Conservation (phyloP, 2,329 filamentous ascomycete species). For the Aspergillus sp. region DNA sequence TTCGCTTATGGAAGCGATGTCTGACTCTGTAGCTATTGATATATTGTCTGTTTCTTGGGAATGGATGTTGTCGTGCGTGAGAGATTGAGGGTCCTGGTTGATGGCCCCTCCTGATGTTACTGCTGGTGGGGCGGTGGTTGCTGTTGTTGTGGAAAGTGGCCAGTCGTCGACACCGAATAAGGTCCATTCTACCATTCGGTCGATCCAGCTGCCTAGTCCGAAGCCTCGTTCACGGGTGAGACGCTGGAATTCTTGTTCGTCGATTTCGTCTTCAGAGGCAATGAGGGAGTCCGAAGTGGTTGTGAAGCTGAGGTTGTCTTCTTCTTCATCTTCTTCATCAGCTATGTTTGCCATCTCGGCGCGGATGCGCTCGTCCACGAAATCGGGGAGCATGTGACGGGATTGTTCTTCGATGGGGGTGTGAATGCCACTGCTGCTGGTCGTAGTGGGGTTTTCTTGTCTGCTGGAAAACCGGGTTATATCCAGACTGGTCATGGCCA, state of each 20-base stretch:
- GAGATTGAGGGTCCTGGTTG: background rate
- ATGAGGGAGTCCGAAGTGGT: conserved; percentile 3
- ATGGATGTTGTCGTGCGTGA: background rate
- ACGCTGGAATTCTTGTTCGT: conserved; percentile 57
- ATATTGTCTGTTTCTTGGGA: conserved; percentile 18
- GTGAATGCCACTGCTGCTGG: background rate
- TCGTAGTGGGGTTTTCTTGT: background rate
- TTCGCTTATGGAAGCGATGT: conserved; percentile 31
- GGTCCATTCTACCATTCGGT: conserved; percentile 60
- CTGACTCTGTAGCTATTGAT: conserved; percentile 26
- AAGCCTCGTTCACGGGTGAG: conserved; percentile 56
- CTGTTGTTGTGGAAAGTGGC: conserved; percentile 20
- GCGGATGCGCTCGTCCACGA: conserved; percentile 49
- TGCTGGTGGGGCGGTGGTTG: background rate
- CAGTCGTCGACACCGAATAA: conserved; percentile 56
- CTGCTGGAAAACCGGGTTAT: conserved; percentile 9
- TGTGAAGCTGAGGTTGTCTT: conserved; percentile 1
- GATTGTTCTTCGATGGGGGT: conserved; percentile 12
- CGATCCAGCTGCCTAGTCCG: conserved; percentile 59
- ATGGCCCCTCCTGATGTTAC: background rate
- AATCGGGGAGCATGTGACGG: conserved; percentile 47
- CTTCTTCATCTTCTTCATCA: conserved; percentile 13
- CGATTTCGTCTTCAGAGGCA: conserved; percentile 37
- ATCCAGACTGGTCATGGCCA: conserved; percentile 22
- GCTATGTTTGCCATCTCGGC: conserved; percentile 40